A percentile compares a stretch with the other conserved stretches of the same genome.
Evolutionary conservation across 805 yeast species (phyloP).

Genomic region (Candida piceae): DNA sequence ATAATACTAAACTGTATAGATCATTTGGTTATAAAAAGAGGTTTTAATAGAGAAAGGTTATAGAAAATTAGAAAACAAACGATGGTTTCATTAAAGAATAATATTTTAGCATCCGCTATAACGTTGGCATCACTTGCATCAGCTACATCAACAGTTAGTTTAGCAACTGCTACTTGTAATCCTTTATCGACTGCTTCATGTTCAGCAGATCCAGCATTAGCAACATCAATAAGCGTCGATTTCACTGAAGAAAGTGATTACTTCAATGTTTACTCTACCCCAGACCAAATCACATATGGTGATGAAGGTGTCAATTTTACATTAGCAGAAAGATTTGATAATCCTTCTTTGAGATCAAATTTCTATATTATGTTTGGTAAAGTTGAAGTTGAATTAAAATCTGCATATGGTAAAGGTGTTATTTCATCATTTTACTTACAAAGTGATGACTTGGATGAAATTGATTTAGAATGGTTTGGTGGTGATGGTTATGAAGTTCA

Average conservation of each 20-base stretch:
- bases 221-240: slow-evolving; percentile 44
- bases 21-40: no score
- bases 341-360: slow-evolving; percentile 72
- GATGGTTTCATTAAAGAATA: slow-evolving; percentile 1
- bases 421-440: slow-evolving; percentile 79
- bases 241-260: slow-evolving; percentile 44
- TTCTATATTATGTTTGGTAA: slow-evolving; percentile 89
- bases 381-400: slow-evolving; percentile 64
- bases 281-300: slow-evolving; percentile 39
- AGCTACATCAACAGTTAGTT: slow-evolving; percentile 10
- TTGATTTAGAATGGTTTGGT: slow-evolving; percentile 86
- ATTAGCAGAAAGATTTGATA: slow-evolving; percentile 59
- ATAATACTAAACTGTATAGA: no score
- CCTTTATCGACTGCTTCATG: slow-evolving; percentile 28
- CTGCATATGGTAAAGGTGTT: slow-evolving; percentile 75
- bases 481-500: slow-evolving; percentile 71
- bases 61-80: no score
- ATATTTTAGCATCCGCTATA: not conserved
- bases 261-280: slow-evolving; percentile 39
- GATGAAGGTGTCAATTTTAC: slow-evolving; percentile 61
- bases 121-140: slow-evolving; percentile 4
- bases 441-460: slow-evolving; percentile 81
- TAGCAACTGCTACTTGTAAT: slow-evolving; percentile 26
- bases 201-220: slow-evolving; percentile 54
- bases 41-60: no score